These are phyloP conservation scores for Claviceps humidiphila DNA, from an alignment of 2,329 filamentous ascomycete species.

Conservation along the genomic window DNA sequence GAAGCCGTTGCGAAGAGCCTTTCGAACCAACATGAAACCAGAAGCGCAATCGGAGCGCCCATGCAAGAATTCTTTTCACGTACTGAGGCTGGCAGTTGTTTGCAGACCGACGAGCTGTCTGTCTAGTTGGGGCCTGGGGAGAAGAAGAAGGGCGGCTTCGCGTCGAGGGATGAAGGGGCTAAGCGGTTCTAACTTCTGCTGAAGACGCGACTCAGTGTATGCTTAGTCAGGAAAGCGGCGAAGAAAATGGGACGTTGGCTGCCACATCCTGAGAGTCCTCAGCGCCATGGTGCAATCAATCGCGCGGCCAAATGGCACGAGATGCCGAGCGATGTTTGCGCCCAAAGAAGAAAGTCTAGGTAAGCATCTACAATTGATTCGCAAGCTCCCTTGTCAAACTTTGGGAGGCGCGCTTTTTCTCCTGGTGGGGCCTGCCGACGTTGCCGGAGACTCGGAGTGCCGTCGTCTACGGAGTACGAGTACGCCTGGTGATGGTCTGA, in stretches of 20 bases:
- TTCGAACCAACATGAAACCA: conserved; percentile 39
- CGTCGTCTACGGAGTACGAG: too few relatives aligned
- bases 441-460: too few relatives aligned
- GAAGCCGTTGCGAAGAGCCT: conserved; percentile 42
- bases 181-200: not conserved
- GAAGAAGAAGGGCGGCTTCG: not conserved
- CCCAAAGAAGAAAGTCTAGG: too few relatives aligned
- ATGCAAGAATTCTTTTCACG: not conserved
- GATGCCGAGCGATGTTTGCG: too few relatives aligned
- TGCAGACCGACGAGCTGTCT: not conserved
- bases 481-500: too few relatives aligned
- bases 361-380: too few relatives aligned
- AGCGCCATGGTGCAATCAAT: not conserved
- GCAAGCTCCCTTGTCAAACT: too few relatives aligned
- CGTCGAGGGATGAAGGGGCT: not conserved
- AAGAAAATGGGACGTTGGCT: not conserved
- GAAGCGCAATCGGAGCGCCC: conserved; percentile 15
- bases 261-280: too few relatives aligned
- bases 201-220: not conserved
- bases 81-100: not conserved
- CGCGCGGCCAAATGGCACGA: too few relatives aligned
- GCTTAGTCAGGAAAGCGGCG: not conserved
- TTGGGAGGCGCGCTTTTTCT: too few relatives aligned
- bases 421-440: too few relatives aligned
- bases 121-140: not conserved